Conservation (phyloP, 2,329 filamentous ascomycete genomes). For the Hymenoscyphus salicellus region DNA sequence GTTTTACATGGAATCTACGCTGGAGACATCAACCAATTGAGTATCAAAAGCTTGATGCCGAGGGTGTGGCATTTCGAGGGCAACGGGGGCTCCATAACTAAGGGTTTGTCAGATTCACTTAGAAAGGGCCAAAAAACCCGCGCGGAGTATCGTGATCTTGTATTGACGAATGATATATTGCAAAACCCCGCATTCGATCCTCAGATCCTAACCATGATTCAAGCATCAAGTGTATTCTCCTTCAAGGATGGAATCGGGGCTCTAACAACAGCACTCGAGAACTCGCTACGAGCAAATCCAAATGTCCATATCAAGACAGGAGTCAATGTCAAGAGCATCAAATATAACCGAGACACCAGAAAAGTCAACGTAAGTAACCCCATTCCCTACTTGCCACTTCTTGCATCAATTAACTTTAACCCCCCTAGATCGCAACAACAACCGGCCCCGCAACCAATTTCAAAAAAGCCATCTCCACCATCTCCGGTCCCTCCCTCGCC, state of each 20-base stretch:
- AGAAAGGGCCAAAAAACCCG: neutral
- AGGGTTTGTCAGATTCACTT: neutral
- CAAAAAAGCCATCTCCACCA: slow-evolving; percentile 64
- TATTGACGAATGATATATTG: slow-evolving; percentile 11
- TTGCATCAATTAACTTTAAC: slow-evolving; percentile 23
- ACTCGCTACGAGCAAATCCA: slow-evolving; percentile 46
- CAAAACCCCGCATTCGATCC: slow-evolving; percentile 19
- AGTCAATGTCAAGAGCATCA: slow-evolving; percentile 48
- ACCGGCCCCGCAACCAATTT: slow-evolving; percentile 36
- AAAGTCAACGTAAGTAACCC: slow-evolving; percentile 44
- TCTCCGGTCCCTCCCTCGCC: slow-evolving; percentile 37
- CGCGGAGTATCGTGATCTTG: slow-evolving; percentile 1
- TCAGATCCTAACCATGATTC: slow-evolving; percentile 10
- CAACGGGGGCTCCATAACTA: slow-evolving; percentile 19
- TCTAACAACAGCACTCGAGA: slow-evolving; percentile 53
- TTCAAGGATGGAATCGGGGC: slow-evolving; percentile 61
- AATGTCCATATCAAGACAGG: slow-evolving; percentile 60
- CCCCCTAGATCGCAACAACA: slow-evolving; percentile 37
- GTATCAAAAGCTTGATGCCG: slow-evolving; percentile 57
- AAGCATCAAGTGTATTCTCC: slow-evolving; percentile 41
- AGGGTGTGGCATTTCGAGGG: slow-evolving; percentile 28
- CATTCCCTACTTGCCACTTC: neutral
- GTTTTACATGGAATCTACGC: slow-evolving; percentile 87
- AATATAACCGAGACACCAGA: slow-evolving; percentile 38
- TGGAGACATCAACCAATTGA: slow-evolving; percentile 79